Conservation (phyloP, 164 flowering plant genomes). For the Vitis labrusca region DNA sequence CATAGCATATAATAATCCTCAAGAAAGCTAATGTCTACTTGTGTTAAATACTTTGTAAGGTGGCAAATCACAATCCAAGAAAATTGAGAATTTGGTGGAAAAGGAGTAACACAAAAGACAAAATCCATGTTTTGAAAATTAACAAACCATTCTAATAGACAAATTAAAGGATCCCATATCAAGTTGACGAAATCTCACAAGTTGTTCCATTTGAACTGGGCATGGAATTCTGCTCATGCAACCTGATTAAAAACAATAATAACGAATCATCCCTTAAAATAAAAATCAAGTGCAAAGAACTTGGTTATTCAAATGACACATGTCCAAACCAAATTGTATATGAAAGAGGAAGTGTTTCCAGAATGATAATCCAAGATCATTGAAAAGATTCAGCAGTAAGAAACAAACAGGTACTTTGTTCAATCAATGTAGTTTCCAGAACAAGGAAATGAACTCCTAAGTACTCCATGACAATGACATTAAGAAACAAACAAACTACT, state of each 20-base stretch:
- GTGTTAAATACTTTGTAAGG: background rate
- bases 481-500: slow-evolving; percentile 4
- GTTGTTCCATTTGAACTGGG: background rate
- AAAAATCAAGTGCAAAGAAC: background rate
- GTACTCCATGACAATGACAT: background rate
- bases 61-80: background rate
- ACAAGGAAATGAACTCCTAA: background rate
- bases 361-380: background rate
- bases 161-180: background rate
- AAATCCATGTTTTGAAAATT: background rate
- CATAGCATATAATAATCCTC: background rate
- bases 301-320: background rate
- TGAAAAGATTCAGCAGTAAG: background rate
- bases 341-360: too few relatives aligned
- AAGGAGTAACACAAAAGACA: background rate
- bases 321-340: background rate
- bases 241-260: slow-evolving; percentile 3
- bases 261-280: background rate
- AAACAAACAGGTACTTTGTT: background rate
- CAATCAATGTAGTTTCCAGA: background rate
- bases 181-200: background rate
- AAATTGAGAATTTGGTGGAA: background rate
- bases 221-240: background rate
- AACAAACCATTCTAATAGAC: background rate
- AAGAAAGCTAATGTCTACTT: background rate